phyloP scores from a whole-genome alignment of 306 rosid species.

The Pyrus betulifolia region DNA sequence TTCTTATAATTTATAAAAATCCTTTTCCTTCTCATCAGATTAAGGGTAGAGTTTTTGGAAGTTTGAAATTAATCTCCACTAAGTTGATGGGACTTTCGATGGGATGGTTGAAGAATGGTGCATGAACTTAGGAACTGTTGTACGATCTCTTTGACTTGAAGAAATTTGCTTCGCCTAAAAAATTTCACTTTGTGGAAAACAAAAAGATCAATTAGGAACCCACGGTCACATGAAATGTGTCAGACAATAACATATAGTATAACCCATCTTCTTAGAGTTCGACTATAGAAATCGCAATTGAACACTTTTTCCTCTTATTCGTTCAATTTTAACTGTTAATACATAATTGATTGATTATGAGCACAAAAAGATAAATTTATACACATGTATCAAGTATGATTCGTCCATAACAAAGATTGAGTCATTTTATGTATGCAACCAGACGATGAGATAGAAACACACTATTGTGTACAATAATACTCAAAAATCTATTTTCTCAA shows the following conservation, averaged over 20 bases:
- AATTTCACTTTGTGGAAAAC: slow-evolving; percentile 19
- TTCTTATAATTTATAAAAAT: too few relatives aligned
- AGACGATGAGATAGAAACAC: background rate
- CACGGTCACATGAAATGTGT: slow-evolving; percentile 77
- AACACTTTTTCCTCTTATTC: too few relatives aligned
- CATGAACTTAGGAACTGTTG: slow-evolving; percentile 36
- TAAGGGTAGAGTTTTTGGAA: background rate
- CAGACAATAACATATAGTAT: slow-evolving; percentile 24
- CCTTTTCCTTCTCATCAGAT: too few relatives aligned
- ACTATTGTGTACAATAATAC: too few relatives aligned
- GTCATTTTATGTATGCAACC: too few relatives aligned
- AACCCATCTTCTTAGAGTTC: background rate
- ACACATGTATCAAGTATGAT: background rate
- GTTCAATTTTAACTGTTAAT: too few relatives aligned
- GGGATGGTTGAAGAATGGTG: slow-evolving; percentile 20
- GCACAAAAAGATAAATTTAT: too few relatives aligned
- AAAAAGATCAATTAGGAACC: slow-evolving; percentile 30
- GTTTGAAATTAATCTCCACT: background rate
- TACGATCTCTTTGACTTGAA: slow-evolving; percentile 27
- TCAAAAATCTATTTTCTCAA: too few relatives aligned
- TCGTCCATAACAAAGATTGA: too few relatives aligned
- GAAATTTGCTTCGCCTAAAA: slow-evolving; percentile 19
- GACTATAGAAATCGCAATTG: too few relatives aligned
- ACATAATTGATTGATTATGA: background rate
- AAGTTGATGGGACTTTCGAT: background rate